Conservation (phyloP, 495 filamentous ascomycete genomes). For the Pseudotulostoma volvatum region DNA sequence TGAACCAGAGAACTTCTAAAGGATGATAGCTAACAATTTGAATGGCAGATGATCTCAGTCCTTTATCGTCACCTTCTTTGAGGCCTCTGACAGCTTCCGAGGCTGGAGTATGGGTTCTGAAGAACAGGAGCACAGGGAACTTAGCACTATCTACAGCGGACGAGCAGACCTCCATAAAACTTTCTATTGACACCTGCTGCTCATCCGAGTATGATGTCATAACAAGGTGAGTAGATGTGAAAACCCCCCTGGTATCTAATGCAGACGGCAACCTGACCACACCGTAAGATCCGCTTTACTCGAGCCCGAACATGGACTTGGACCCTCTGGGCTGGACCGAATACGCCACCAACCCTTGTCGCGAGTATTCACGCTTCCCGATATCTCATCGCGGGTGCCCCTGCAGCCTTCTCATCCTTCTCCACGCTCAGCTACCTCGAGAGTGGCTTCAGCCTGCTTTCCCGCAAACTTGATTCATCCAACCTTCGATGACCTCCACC, state of each 20-base stretch:
- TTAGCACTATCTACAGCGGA: slow-evolving; percentile 30
- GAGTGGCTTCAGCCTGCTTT: slow-evolving; percentile 36
- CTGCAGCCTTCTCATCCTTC: slow-evolving; percentile 51
- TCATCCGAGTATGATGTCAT: slow-evolving; percentile 28
- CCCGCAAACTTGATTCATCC: slow-evolving; percentile 48
- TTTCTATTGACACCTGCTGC: slow-evolving; percentile 23
- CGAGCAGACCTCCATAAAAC: slow-evolving; percentile 16
- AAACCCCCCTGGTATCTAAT: too few relatives aligned
- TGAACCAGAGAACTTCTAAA: too few relatives aligned
- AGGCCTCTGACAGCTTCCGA: slow-evolving; percentile 27
- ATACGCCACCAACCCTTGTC: slow-evolving; percentile 64
- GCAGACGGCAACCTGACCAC: too few relatives aligned
- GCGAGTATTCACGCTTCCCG: slow-evolving; percentile 48
- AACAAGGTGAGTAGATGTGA: slow-evolving; percentile 27
- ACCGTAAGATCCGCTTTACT: slow-evolving; percentile 43
- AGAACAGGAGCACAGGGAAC: slow-evolving; percentile 48
- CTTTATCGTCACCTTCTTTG: slow-evolving; percentile 29
- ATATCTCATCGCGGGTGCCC: slow-evolving; percentile 27
- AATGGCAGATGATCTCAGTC: slow-evolving; percentile 29
- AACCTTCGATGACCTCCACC: slow-evolving; percentile 72
- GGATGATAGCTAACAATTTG: too few relatives aligned
- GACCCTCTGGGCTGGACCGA: slow-evolving; percentile 66
- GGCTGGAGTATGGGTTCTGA: slow-evolving; percentile 33
- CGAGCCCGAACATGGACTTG: slow-evolving; percentile 45
- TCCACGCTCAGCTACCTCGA: slow-evolving; percentile 31